Evolutionary conservation across 352 stramenopile species (phyloP).

Genomic region (Pythium apleroticum): DNA sequence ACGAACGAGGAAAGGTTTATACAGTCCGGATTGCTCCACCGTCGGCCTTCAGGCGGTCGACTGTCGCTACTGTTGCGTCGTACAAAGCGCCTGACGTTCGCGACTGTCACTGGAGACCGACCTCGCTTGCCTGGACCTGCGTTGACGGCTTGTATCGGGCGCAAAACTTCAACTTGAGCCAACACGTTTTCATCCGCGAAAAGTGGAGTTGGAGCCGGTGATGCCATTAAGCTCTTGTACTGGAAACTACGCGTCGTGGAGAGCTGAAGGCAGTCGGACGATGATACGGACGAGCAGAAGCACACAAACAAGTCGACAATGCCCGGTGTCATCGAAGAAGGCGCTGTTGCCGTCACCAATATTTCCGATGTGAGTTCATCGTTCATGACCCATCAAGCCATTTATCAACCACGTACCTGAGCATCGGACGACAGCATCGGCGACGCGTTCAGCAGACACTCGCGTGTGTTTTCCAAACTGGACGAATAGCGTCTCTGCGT

Average conservation of each 20-base stretch:
- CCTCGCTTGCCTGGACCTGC: constrained; percentile 43
- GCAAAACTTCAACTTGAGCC: constrained; percentile 9
- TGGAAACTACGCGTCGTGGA: constrained; percentile 53
- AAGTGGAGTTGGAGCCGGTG: constrained; percentile 25
- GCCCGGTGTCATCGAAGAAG: constrained; percentile 35
- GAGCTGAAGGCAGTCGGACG: constrained; percentile 36
- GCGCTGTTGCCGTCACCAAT: constrained; percentile 33
- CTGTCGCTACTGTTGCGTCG: constrained; percentile 16
- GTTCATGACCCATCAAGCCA: too few species aligned
- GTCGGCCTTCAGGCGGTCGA: constrained; percentile 16
- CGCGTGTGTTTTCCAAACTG: constrained; percentile 57
- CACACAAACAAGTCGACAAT: constrained; percentile 66
- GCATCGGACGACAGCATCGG: constrained; percentile 72
- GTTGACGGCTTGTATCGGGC: neutral
- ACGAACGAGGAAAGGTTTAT: constrained; percentile 64
- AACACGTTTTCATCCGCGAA: constrained; percentile 3
- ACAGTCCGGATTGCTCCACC: constrained; percentile 23
- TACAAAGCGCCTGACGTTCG: constrained; percentile 1
- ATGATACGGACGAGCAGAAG: constrained; percentile 24
- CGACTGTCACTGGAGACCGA: constrained; percentile 36
- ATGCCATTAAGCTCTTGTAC: constrained; percentile 49
- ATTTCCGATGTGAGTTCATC: neutral
- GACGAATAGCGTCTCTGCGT: constrained; percentile 49
- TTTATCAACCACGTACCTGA: constrained; percentile 56
- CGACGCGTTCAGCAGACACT: constrained; percentile 59